Base-by-base conservation (phyloP, 2,329 filamentous ascomycete species). In the Cordyceps farinosa region DNA sequence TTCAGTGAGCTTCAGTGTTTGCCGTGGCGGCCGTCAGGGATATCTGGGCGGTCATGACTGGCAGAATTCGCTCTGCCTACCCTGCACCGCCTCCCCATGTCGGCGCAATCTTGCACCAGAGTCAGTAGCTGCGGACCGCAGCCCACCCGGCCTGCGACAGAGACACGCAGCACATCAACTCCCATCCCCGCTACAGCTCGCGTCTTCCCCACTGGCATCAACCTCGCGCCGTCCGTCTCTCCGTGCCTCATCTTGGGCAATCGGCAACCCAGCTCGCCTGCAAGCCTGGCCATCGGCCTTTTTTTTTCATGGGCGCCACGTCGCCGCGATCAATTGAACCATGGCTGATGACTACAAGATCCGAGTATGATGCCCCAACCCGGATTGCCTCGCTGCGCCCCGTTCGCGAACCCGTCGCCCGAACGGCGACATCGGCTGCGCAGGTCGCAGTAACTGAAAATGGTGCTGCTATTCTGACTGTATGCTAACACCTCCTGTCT, bases 241-340 rank as follows among this genome's bases (percentile, higher is more conserved):
- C 59, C 48, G 40, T 36, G 32, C 57, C 44, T 53, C 50, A 13
- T 44, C 52, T 38, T 17, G 50, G 30, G 48, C 59, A 53, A 45
- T 61, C 45, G 51, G 40, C 45, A 47, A 95, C 87, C 75, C 85
- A 81, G 65, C 81, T 80, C 68, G 89, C 79, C 73, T 89, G 85
- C 64, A 53, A 61, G 42, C 52, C 51, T 64, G 57, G 29, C 36
- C 59, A 38, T 42, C 50, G 51, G 65, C 50, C 55, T 29, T 40
- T 44, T 55, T 71, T 67, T 72, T 75, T 74, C 74, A 81, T 81
- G 78, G 76, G 77, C 75, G 75, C 73, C 71, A 70, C 64, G 70
- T 73, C 75, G 75, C 73, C 75, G 71, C 72, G 67, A 72, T 73
- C 72, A 72, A 76, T 78, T 76, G 75, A 80, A 76, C 75, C 76